Evolutionary conservation across 75 land plant genomes (phyloP).

Genomic region (Cunninghamia lanceolata): DNA sequence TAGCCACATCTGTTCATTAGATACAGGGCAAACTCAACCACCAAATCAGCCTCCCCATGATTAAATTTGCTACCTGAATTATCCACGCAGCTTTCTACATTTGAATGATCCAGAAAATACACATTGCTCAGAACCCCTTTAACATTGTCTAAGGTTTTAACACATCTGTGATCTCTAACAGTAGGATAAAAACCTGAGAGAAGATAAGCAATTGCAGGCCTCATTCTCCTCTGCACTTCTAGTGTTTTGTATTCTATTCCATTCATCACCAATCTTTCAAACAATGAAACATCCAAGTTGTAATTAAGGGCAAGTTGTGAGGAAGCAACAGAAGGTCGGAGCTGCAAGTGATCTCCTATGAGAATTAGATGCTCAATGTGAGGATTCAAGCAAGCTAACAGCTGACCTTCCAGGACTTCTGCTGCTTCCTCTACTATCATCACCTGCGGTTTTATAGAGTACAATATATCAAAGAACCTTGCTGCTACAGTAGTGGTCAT

Average conservation of each 20-base stretch:
- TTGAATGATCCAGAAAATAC: constrained; percentile 23
- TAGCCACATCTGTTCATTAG: constrained; percentile 23
- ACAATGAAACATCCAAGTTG: constrained; percentile 29
- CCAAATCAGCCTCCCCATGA: constrained; percentile 17
- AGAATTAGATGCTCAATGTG: constrained; percentile 30
- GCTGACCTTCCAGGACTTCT: constrained; percentile 26
- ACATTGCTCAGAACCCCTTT: constrained; percentile 18
- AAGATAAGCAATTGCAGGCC: constrained; percentile 24
- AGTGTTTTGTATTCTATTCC: constrained; percentile 26
- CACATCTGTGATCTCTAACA: constrained; percentile 22
- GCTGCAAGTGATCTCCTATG: constrained; percentile 35
- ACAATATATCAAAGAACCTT: constrained; percentile 23
- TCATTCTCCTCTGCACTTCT: constrained; percentile 28
- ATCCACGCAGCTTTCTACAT: constrained; percentile 4
- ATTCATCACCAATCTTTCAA: constrained; percentile 25
- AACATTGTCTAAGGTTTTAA: constrained; percentile 13
- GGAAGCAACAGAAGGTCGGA: constrained; percentile 30
- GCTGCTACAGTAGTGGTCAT: constrained; percentile 43
- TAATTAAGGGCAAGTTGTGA: constrained; percentile 17
- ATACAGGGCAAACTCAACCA: constrained; percentile 23
- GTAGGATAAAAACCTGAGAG: constrained; percentile 17
- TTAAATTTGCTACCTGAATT: constrained; percentile 27
- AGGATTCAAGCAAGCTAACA: constrained; percentile 27
- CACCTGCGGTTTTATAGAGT: constrained; percentile 19
- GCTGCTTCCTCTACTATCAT: constrained; percentile 36